Evolutionary conservation across 129 eudicot species (phyloP), one percentile per base, ranked within the genome.

Genomic region (Flaveria linearis): DNA sequence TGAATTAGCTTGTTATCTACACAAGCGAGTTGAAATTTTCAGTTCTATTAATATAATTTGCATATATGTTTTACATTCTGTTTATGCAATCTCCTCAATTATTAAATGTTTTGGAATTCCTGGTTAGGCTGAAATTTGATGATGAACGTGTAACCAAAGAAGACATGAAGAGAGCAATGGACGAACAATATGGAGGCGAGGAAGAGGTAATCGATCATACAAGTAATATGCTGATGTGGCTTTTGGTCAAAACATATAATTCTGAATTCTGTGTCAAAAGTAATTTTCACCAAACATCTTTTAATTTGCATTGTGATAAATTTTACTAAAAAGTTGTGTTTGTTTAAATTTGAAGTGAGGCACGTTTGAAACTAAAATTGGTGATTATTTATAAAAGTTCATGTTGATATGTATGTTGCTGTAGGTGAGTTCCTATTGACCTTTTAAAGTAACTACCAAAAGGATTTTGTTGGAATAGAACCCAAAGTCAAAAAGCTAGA

Each of bases 141-240:
- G 98, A 94, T 78, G 98, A 94, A 70, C 92, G 98, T 17, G 97
- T 94, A 16, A 88, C 98, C 30, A 89, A 91, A 89, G 98, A 91
- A 85, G 97, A 94, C 73, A 17, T 82, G 82, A 94, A 91, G 87
- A 88, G 97, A 81, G 98, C 98, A 41, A 61, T 94, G 84, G 98
- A 94, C 76, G 98, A 94, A 83, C 98, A 94, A 77, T 94, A 88
- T 83, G 98, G 98, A 76, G 98, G 98, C 64, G 98, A 94, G 72
- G 98, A 94, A 85, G 98, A 94, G 96, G 96, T 92, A 73, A 72
- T 18, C 61, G 8, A 22, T 23, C 39, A 49, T 15, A 69, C 72
- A 69, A 69, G 16, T 57, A 77, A n/a, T 43, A 25, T 56, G 58
- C 60, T 56, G 50, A 56, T 69, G 76, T 57, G 16, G 33, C 46